phyloP scores from a whole-genome alignment of 176 grass and related monocot species.

The Hordeum marinum region DNA sequence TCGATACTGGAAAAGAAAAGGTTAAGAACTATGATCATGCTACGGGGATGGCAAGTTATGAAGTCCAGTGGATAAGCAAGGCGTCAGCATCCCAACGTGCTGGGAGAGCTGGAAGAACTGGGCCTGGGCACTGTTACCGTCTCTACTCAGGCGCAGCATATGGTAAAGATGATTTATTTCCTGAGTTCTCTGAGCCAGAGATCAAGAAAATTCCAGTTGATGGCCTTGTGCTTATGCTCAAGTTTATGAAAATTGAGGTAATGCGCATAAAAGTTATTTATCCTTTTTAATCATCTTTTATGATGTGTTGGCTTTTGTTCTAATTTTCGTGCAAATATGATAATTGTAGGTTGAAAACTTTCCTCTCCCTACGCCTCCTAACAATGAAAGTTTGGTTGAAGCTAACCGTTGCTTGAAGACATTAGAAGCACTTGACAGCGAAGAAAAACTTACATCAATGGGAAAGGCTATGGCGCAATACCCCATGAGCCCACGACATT shows the following conservation, averaged over 20 bases:
- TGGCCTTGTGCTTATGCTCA: constrained; percentile 84
- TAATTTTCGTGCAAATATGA: not conserved
- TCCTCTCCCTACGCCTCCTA: constrained; percentile 80
- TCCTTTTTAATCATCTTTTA: constrained; percentile 11
- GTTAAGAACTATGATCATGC: constrained; percentile 74
- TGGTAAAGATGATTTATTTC: constrained; percentile 78
- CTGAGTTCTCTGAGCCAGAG: constrained; percentile 68
- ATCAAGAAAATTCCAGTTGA: constrained; percentile 81
- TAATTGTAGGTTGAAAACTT: constrained; percentile 78
- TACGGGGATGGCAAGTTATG: constrained; percentile 67
- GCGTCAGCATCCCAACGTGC: constrained; percentile 76
- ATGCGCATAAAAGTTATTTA: not conserved
- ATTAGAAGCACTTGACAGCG: constrained; percentile 70
- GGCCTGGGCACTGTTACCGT: constrained; percentile 83
- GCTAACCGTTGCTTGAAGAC: constrained; percentile 70
- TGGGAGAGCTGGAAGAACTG: constrained; percentile 84
- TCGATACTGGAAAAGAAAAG: constrained; percentile 93
- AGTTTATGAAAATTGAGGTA: constrained; percentile 90
- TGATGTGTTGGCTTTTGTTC: not conserved
- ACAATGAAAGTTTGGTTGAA: constrained; percentile 70
- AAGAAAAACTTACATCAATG: constrained; percentile 58
- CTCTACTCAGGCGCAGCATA: constrained; percentile 83
- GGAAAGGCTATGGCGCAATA: constrained; percentile 84
- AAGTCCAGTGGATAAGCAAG: constrained; percentile 93
- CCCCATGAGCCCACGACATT: constrained; percentile 87